A percentile compares a stretch with the other conserved stretches of the same genome.
These are phyloP conservation scores for Neonectria faginata DNA, from an alignment of 2,329 filamentous ascomycete species.

Conservation along the genomic window DNA sequence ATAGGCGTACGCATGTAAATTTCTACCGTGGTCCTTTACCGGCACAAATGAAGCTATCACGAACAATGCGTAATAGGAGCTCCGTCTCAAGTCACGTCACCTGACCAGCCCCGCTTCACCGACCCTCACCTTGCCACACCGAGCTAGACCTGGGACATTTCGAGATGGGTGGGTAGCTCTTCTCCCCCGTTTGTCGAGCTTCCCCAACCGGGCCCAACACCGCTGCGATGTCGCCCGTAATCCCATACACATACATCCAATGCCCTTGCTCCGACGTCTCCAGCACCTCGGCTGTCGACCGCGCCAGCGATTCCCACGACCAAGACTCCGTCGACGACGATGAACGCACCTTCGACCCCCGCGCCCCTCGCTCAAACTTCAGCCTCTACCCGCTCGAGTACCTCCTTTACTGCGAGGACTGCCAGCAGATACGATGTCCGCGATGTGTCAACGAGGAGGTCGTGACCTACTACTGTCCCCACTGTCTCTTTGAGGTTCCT, in stretches of 20 bases:
- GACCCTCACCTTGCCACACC: slow-evolving; percentile 25
- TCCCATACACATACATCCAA: slow-evolving; percentile 74
- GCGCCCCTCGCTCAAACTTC: slow-evolving; percentile 86
- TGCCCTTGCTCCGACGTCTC: slow-evolving; percentile 72
- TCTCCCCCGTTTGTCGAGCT: slow-evolving; percentile 28
- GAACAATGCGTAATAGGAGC: background rate
- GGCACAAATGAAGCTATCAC: background rate
- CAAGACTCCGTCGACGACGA: slow-evolving; percentile 70
- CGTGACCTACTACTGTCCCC: slow-evolving; percentile 94
- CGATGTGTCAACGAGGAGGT: slow-evolving; percentile 94
- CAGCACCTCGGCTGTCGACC: slow-evolving; percentile 55
- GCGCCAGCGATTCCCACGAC: slow-evolving; percentile 47
- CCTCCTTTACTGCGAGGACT: slow-evolving; percentile 96
- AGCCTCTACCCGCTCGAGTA: slow-evolving; percentile 94
- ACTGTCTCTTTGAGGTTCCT: slow-evolving; percentile 94
- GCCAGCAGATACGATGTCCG: slow-evolving; percentile 93
- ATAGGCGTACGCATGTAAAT: background rate
- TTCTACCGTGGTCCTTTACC: background rate
- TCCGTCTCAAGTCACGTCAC: background rate
- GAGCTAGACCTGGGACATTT: slow-evolving; percentile 27
- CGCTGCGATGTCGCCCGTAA: slow-evolving; percentile 61
- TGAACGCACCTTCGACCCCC: slow-evolving; percentile 86
- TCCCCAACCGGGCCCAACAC: slow-evolving; percentile 30
- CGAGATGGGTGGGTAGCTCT: slow-evolving; percentile 36
- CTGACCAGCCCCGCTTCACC: slow-evolving; percentile 37